These are phyloP conservation scores for Luffa acutangula DNA, from an alignment of 306 rosid genomes.

Conservation along the genomic window DNA sequence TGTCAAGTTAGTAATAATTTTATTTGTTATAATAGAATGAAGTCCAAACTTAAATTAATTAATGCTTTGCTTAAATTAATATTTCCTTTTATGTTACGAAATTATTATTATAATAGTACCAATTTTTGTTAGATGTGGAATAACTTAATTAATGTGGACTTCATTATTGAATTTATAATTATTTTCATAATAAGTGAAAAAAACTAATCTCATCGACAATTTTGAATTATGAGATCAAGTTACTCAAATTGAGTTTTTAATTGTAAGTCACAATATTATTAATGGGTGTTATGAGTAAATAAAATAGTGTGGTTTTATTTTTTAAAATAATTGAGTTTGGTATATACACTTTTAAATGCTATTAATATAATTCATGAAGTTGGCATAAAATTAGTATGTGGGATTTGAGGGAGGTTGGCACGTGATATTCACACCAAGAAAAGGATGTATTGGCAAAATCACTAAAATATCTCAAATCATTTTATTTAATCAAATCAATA, in stretches of 20 bases:
- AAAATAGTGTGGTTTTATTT: background rate
- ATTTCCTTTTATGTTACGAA: background rate
- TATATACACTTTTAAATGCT: background rate
- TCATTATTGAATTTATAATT: background rate
- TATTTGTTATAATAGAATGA: too few relatives aligned
- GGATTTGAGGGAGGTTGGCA: background rate
- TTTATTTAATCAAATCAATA: background rate
- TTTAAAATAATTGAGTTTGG: background rate
- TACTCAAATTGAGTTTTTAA: background rate
- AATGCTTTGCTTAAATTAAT: background rate
- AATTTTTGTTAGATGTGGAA: background rate
- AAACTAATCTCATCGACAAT: background rate
- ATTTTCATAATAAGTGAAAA: background rate
- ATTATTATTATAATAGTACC: background rate
- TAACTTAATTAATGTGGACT: background rate
- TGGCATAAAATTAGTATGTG: background rate
- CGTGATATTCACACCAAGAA: background rate
- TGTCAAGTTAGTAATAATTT: too few relatives aligned
- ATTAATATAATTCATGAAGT: background rate
- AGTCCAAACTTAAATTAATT: too few relatives aligned
- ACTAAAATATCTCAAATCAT: background rate
- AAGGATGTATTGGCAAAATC: background rate
- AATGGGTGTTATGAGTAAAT: background rate
- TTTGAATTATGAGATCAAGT: too few relatives aligned
- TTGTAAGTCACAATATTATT: background rate